Evolutionary conservation across 345 rosid species (phyloP), one percentile per base, ranked within the genome.

Genomic region (Lepidium didymum): DNA sequence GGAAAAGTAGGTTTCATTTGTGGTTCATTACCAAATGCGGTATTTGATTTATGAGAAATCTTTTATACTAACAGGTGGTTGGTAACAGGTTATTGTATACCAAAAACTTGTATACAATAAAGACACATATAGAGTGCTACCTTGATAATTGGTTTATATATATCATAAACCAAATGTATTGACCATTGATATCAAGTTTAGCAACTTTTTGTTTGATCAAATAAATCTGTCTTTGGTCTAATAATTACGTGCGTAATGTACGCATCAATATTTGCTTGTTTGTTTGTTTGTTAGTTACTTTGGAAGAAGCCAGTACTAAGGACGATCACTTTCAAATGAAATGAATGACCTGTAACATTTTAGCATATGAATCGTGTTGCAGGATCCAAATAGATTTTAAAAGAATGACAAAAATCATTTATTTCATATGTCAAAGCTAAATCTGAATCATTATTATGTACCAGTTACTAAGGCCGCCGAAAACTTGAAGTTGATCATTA

Each of bases 1-100:
- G 84, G 60, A 54, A 94, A 94, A 89, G 99, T 94, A 63, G 41
- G 18, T 54, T 50, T n/a, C n/a, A 33, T 31, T 16, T 18, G 47
- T 21, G 12, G 53, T 33, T 59, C 64, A 7, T 58, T 57, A 4
- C 5, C 6, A 13, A 15, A 41, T 16, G 18, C 4, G 12, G 3
- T 33, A 15, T 45, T 10, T 40, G 38, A 56, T 57, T 56, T n/a
- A 8, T 7, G 18, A 18, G 37, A n/a, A 63, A 62, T 41, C 10
- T 68, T 54, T 11, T 0, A 25, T 34, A n/a, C 16, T 12, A 53
- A 41, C 18, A 52, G 15, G 16, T 59, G 54, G 10, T 31, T 23
- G 8, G 25, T 41, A n/a, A n/a, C n/a, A n/a, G n/a, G n/a, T n/a
- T n/a, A n/a, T 31, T 73, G 72, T 73, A 73, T 58, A 58, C 12